Conservation (phyloP, 1,284 basidiomycete genomes). For the Rhodotorula sp. region DNA sequence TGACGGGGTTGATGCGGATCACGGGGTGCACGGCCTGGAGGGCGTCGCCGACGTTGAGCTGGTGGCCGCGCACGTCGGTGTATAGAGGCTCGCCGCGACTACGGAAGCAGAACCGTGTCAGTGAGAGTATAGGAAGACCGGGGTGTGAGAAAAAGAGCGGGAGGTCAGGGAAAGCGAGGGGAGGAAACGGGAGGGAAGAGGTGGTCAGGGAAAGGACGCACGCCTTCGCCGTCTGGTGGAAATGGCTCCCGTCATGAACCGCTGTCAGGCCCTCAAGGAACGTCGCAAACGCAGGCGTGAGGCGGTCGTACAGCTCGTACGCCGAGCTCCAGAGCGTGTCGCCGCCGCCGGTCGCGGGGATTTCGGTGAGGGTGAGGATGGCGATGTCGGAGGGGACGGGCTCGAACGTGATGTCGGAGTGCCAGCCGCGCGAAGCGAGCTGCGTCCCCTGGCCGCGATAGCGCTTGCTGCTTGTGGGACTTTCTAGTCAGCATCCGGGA, state of each 20-base stretch:
- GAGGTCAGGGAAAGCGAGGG: not conserved
- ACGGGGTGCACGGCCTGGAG: conserved; percentile 45
- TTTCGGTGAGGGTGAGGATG: conserved; percentile 18
- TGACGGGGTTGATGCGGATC: conserved; percentile 59
- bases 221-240: conserved; percentile 17
- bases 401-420: conserved; percentile 13
- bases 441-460: not conserved
- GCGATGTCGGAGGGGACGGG: conserved; percentile 25
- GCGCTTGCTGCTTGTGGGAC: not conserved
- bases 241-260: conserved; percentile 5
- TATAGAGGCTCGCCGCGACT: not conserved
- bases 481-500: too few relatives aligned
- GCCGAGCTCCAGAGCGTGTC: conserved; percentile 20
- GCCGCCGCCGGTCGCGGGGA: conserved; percentile 21
- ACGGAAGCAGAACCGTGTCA: too few relatives aligned
- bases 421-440: not conserved
- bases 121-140: too few relatives aligned
- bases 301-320: conserved; percentile 40
- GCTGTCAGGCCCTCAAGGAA: conserved; percentile 40
- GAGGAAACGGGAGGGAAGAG: too few relatives aligned
- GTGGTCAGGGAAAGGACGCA: conserved; percentile 3
- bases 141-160: not conserved
- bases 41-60: conserved; percentile 38
- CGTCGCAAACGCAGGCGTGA: conserved; percentile 36
- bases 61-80: conserved; percentile 11